Conservation (phyloP, 257 asterid species). For the Solanum lignicaule region DNA sequence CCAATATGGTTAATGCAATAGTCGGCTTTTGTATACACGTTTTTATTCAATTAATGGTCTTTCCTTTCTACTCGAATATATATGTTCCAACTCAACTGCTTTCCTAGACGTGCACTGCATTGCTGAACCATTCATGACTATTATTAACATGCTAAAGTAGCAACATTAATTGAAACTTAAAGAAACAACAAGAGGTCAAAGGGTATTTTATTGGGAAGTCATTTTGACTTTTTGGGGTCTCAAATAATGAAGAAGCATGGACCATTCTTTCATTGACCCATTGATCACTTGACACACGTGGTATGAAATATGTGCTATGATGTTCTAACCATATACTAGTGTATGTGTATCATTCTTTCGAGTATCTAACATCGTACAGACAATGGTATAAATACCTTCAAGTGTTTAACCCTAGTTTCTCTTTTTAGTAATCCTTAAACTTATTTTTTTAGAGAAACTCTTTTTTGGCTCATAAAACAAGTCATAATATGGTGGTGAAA, state of each 20-base stretch:
- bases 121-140: too few species aligned
- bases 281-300: not conserved
- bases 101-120: too few species aligned
- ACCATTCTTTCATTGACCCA: not conserved
- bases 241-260: not conserved
- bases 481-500: not conserved
- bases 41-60: too few species aligned
- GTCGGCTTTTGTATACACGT: too few species aligned
- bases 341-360: not conserved
- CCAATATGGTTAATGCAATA: too few species aligned
- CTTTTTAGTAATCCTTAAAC: not conserved
- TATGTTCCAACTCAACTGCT: too few species aligned
- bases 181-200: too few species aligned
- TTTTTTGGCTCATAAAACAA: not conserved
- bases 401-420: not conserved
- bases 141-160: too few species aligned
- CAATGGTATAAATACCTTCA: too few species aligned
- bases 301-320: too few species aligned
- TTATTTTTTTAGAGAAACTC: not conserved
- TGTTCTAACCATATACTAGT: not conserved
- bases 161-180: too few species aligned
- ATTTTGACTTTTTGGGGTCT: not conserved
- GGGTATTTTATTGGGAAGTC: not conserved
- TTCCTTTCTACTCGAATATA: too few species aligned
- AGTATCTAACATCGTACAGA: not conserved